Base-by-base conservation (phyloP, 1,284 basidiomycete species). In the Moniliella sp. region DNA sequence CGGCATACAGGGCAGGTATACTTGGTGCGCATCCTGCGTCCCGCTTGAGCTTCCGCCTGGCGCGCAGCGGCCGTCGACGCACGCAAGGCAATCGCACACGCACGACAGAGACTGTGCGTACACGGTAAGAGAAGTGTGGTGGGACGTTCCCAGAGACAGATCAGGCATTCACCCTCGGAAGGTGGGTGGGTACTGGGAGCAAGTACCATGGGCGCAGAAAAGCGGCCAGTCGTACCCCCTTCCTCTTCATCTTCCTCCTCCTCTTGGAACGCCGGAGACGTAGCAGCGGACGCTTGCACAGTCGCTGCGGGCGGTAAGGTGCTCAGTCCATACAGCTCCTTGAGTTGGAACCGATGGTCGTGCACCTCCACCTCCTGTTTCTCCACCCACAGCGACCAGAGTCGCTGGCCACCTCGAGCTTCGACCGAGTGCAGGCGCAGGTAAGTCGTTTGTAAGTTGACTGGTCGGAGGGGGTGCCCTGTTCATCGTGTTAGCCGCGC, bases 1-100 rank as follows among this genome's bases (percentile, higher is more conserved):
- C 56, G 42, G 28, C 56, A 59, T n/a, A 57, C 46, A 1, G 54
- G 56, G 26, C 56, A 59, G 8, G 44, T 48, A 26, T 48, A 59
- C 32, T 53, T 50, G n/a, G 11, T 44, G 35, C 25, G 42, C 40
- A 5, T 54, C 52, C 26, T 37, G 43, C 19, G 44, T 43, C 0
- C 56, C 56, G n/a, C 48, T 39, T 14, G 45, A 33, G n/a, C 51
- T 33, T 28, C n/a, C n/a, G n/a, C 57, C 56, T 2, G 31, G 28
- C 19, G 40, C 41, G 3, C 56, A 27, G 5, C 45, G 46, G 3
- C 44, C 45, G 11, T 54, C 38, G 4, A 57, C 52, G 29, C 56
- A 1, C 50, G 28, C n/a, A 59, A 17, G 25, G 50, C 51, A 4
- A 55, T 46, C 0, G 52, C 51, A 26, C 56, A 59, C 15, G 57